Conservation (phyloP, 1,284 basidiomycete species). For the Ustilago lituana region DNA sequence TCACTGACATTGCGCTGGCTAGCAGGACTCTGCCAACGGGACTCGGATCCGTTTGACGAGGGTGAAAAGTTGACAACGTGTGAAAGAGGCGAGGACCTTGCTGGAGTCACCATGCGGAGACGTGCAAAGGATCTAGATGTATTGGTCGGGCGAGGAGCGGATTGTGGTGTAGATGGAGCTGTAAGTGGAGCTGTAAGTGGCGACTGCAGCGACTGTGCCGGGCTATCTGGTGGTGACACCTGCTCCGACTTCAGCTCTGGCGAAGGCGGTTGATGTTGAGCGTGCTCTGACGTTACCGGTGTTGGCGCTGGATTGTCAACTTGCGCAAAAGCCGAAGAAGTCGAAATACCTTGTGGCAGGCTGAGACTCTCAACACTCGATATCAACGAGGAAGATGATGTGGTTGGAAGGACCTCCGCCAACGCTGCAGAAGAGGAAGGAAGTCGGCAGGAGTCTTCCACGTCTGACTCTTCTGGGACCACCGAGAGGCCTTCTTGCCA, state of each 20-base stretch:
- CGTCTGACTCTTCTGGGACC: constrained; percentile 32
- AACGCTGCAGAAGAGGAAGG: constrained; percentile 1
- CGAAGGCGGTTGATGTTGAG: too few species aligned
- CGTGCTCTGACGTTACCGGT: too few species aligned
- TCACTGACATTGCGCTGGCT: background rate
- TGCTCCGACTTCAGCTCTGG: too few species aligned
- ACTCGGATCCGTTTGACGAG: constrained; percentile 6
- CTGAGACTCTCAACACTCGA: too few species aligned
- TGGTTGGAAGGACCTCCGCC: background rate
- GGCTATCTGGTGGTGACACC: too few species aligned
- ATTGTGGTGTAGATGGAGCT: constrained; percentile 5
- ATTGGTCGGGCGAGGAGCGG: constrained; percentile 3
- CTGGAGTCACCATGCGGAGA: constrained; percentile 26
- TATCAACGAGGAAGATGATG: background rate
- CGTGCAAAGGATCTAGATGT: constrained; percentile 22
- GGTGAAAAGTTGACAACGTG: constrained; percentile 32
- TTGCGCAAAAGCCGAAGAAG: too few species aligned
- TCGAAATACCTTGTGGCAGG: too few species aligned
- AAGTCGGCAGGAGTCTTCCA: constrained; percentile 17
- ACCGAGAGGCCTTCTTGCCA: constrained; percentile 37
- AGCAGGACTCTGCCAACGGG: constrained; percentile 23
- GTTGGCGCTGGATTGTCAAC: too few species aligned
- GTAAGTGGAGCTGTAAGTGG: background rate
- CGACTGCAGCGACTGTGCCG: too few species aligned
- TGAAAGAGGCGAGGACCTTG: constrained; percentile 28